Base-by-base conservation (phyloP, 2,329 filamentous ascomycete genomes). In the Phyllosticta paracitricarpa region DNA sequence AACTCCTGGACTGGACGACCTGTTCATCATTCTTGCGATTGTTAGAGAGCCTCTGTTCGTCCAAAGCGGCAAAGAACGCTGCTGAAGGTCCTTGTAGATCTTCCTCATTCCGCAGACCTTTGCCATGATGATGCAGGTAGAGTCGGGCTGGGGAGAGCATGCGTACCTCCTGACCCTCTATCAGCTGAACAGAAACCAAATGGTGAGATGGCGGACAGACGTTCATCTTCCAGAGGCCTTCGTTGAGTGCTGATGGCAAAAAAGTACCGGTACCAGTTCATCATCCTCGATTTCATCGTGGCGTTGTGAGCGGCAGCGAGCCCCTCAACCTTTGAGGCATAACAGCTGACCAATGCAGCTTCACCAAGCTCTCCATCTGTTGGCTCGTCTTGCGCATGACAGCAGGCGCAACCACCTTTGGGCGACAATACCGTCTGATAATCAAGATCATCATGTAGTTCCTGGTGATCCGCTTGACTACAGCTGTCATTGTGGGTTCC, bases 391-490 rank as follows among this genome's bases (percentile, higher is more conserved):
- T 61, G 2, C 55, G 59, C 7, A 57, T 61, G 48, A 35, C 48
- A 30, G 40, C 54, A 2, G 59, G 59, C 22, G 59, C 54, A 12
- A 54, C 59, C 3, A 57, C 59, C 10, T 61, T 61, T 30, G 59
- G 59, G 6, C 48, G 28, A 10, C 19, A n/a, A 4, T 61, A 51
- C 24, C 59, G 54, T 3, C 7, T 12, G 17, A 9, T 40, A 3
- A 48, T 57, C 24, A 53, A 55, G 19, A 7, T 10, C 3, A 5
- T 57, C 8, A 48, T 57, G 24, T 10, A 9, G 4, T 30, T 61
- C 3, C n/a, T 57, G 26, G 17, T 30, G 14, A 3, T 57, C 7
- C 55, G 54, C 7, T 22, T 57, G 19, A 1, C 57, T 10, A 10
- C 35, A 9, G 22, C 51, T 12, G 24, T 57, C 8, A 22, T 30